phyloP scores from a whole-genome alignment of 352 stramenopile genomes.

The Phytophthora agathidicida region DNA sequence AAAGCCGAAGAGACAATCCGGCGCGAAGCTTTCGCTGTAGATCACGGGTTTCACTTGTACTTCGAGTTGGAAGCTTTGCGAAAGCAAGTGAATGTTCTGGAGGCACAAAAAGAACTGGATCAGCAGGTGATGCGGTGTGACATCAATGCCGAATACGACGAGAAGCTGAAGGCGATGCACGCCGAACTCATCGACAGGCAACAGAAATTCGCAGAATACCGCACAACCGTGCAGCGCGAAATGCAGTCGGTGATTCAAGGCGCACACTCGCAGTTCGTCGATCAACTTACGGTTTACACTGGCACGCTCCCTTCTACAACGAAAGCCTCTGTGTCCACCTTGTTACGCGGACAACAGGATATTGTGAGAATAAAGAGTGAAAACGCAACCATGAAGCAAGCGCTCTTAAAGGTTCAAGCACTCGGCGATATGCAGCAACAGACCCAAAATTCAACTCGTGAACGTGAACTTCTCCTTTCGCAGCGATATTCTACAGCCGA shows the following conservation, averaged over 20 bases:
- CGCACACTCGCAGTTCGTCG: slow-evolving; percentile 58
- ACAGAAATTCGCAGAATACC: slow-evolving; percentile 71
- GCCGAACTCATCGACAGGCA: slow-evolving; percentile 57
- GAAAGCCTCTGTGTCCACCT: slow-evolving; percentile 55
- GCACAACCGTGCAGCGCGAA: slow-evolving; percentile 62
- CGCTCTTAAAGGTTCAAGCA: slow-evolving; percentile 69
- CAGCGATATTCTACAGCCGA: slow-evolving; percentile 45
- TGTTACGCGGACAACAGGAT: slow-evolving; percentile 49
- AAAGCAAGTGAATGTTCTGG: slow-evolving; percentile 32
- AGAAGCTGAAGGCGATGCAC: slow-evolving; percentile 60
- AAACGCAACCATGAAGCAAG: slow-evolving; percentile 72
- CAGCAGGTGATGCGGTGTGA: slow-evolving; percentile 49
- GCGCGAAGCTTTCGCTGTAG: slow-evolving; percentile 49
- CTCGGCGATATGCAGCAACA: slow-evolving; percentile 69
- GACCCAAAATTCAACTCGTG: slow-evolving; percentile 35
- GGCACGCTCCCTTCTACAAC: slow-evolving; percentile 55
- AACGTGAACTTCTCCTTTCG: slow-evolving; percentile 46
- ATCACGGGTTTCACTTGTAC: slow-evolving; percentile 49
- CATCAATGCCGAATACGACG: slow-evolving; percentile 59
- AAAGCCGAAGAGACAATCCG: slow-evolving; percentile 40
- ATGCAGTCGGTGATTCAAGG: slow-evolving; percentile 60
- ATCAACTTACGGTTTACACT: slow-evolving; percentile 66
- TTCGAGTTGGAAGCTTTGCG: slow-evolving; percentile 45
- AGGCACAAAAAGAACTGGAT: slow-evolving; percentile 42
- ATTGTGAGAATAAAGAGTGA: slow-evolving; percentile 58